Evolutionary conservation across 2,329 filamentous ascomycete genomes (phyloP), one percentile per base, ranked within the genome.

Genomic region (Microcera coccophila): DNA sequence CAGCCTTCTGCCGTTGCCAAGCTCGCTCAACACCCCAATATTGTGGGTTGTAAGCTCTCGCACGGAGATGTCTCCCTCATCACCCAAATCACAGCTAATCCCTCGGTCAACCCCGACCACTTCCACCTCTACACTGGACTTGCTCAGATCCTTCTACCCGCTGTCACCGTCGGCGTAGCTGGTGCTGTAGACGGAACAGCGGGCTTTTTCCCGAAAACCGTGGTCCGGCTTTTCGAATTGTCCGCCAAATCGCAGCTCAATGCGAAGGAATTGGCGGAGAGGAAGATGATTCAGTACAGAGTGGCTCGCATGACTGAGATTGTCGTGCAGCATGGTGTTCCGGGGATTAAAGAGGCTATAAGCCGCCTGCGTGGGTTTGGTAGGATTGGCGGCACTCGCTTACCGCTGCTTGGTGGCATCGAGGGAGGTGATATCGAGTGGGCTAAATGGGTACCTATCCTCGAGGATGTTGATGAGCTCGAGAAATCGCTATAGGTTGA

Each of bases 21-120:
- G 5, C 72, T 85, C 34, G 78, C 82, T 3, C 64, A 70, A 38
- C 79, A 85, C 59, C 73, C 75, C 22, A 84, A 82, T 50, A 84
- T 85, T 44, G 81, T 85, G 1, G 82, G 82, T 42, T 81, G 78
- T 65, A 85, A 86, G 64, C 76, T 85, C 60, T 84, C 79, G 3
- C 81, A 85, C 57, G 80, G 78, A 36, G 78, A 84, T 55, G 75
- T 85, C 38, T 81, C 79, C 21, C 73, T 78, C 53, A 80, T 84
- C 61, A 70, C 79, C 14, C 76, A 84, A 57, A 78, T 85, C 21
- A 78, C 78, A 5, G 71, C 78, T 2, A 75, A 78, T 49, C 81
- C 80, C 1, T 64, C 69, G 32, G 84, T 84, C 58, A 72, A 83
- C 61, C 77, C 81, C 57, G 60, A 69, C 17, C 68, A 76, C 39